Percentiles rank a stretch among this genome's conserved stretches.
Conservation (phyloP, 148 eudicot species). For the Simmondsia chinensis region DNA sequence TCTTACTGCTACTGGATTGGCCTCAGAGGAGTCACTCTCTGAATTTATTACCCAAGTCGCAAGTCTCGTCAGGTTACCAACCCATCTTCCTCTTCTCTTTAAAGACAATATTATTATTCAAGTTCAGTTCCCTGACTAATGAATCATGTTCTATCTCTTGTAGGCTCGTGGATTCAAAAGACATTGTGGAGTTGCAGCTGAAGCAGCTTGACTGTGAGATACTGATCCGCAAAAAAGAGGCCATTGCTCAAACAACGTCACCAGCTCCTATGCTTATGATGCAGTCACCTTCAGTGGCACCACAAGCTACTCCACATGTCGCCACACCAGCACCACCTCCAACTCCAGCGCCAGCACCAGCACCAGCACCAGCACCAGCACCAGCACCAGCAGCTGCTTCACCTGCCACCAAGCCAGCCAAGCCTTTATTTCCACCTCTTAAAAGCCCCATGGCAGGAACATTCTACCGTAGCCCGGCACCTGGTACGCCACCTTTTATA, state of each 20-base stretch:
- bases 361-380: slow-evolving; percentile 14
- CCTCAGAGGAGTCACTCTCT: slow-evolving; percentile 56
- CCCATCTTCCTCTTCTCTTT: not conserved
- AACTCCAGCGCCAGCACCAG: too few relatives aligned
- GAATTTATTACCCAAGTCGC: slow-evolving; percentile 66
- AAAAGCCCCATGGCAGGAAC: slow-evolving; percentile 85
- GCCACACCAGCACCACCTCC: slow-evolving; percentile 13
- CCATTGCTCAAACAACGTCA: slow-evolving; percentile 33
- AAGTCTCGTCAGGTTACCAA: slow-evolving; percentile 51
- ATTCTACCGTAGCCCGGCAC: slow-evolving; percentile 63
- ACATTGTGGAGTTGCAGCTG: slow-evolving; percentile 62
- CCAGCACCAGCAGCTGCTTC: slow-evolving; percentile 31
- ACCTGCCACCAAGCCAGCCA: slow-evolving; percentile 29
- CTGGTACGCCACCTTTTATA: slow-evolving; percentile 62
- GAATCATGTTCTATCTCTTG: not conserved
- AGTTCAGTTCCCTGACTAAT: not conserved
- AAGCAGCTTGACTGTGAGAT: slow-evolving; percentile 69
- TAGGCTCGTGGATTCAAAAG: slow-evolving; percentile 82
- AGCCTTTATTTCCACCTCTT: slow-evolving; percentile 52
- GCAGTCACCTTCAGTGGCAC: slow-evolving; percentile 28
- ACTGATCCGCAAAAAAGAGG: slow-evolving; percentile 65
- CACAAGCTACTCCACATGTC: slow-evolving; percentile 14
- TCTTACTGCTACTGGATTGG: slow-evolving; percentile 22
- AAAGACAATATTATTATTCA: not conserved
- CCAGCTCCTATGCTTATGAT: slow-evolving; percentile 39